These are phyloP conservation scores for Marasmius oreades DNA, from an alignment of 1,284 basidiomycete genomes.

Conservation along the genomic window DNA sequence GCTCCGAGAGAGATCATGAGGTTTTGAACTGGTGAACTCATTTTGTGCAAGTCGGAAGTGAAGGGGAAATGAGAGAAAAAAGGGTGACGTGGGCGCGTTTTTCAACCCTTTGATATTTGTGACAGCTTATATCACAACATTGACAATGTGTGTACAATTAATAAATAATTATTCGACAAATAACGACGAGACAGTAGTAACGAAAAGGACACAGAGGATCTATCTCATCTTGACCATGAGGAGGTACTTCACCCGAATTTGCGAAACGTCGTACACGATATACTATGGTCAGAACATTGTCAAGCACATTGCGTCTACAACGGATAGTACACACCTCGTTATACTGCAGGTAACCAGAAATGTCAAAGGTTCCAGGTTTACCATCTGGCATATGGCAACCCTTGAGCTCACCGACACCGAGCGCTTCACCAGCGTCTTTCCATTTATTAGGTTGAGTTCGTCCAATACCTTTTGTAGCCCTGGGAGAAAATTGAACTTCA, in stretches of 20 bases:
- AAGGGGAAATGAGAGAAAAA: too few relatives aligned
- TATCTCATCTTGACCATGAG: constrained; percentile 38
- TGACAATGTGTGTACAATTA: too few relatives aligned
- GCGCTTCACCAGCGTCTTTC: constrained; percentile 55
- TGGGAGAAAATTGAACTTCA: constrained; percentile 20
- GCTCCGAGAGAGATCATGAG: constrained; percentile 84
- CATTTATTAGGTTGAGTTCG: constrained; percentile 48
- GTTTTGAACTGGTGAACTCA: constrained; percentile 62
- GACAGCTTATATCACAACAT: too few relatives aligned
- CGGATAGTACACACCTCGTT: constrained; percentile 16
- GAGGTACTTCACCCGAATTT: constrained; percentile 39
- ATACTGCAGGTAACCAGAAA: constrained; percentile 19
- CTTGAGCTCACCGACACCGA: constrained; percentile 45
- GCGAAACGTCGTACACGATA: constrained; percentile 35
- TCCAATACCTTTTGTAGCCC: constrained; percentile 54
- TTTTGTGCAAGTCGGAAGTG: constrained; percentile 21
- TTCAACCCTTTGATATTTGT: too few relatives aligned
- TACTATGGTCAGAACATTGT: constrained; percentile 9
- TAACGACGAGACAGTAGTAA: too few relatives aligned
- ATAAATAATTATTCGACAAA: too few relatives aligned
- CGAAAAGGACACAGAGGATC: not conserved
- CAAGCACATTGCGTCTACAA: constrained; percentile 17
- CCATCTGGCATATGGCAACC: constrained; percentile 61
- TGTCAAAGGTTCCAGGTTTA: constrained; percentile 1
- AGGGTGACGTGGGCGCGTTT: too few relatives aligned